Evolutionary conservation across 306 rosid genomes (phyloP), one percentile per base, ranked within the genome.

Genomic region (Begonia loranthoides): DNA sequence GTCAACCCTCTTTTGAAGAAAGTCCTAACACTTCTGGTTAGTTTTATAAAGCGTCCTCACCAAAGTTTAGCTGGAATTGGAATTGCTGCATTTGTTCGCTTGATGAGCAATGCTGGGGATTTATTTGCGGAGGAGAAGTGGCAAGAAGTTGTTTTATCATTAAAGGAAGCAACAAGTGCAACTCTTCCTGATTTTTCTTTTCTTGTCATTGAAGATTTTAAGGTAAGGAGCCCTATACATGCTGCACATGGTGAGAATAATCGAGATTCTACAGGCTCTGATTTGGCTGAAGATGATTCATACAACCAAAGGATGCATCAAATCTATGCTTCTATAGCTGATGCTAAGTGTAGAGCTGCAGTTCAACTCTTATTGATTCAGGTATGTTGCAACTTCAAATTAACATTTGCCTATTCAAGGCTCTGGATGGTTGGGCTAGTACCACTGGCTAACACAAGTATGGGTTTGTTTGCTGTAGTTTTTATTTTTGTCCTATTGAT

Each of bases 11-110:
- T 92, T 36, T 50, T 92, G 73, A 83, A 66, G 71, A 92, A 80
- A 73, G 96, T 92, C 66, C 75, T 92, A 76, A 67, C 62, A 70
- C 99, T 92, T 56, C 72, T 92, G 49, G 96, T 92, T 60, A 87
- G 93, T 73, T 92, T 92, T 57, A 92, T 92, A 41, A 69, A 80
- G 74, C 93, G 96, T 45, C 99, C 94, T 68, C 99, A 87, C 84
- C 99, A 87, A 66, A 92, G 87, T 73, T 82, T 92, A 46, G 99
- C 96, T 45, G 96, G 99, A 63, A 92, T 92, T 51, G 99, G 99
- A 62, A 83, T 87, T 66, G 96, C 96, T 68, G 96, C 99, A 48
- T 83, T 92, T 80, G 96, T 87, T 58, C 94, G 94, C 15, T 75
- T 92, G 75, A 87, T 87, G 96, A 87, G 93, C 80, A 87, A 79